Evolutionary conservation across 176 grass and related monocot genomes (phyloP).

Genomic region (Tillandsia leiboldiana): DNA sequence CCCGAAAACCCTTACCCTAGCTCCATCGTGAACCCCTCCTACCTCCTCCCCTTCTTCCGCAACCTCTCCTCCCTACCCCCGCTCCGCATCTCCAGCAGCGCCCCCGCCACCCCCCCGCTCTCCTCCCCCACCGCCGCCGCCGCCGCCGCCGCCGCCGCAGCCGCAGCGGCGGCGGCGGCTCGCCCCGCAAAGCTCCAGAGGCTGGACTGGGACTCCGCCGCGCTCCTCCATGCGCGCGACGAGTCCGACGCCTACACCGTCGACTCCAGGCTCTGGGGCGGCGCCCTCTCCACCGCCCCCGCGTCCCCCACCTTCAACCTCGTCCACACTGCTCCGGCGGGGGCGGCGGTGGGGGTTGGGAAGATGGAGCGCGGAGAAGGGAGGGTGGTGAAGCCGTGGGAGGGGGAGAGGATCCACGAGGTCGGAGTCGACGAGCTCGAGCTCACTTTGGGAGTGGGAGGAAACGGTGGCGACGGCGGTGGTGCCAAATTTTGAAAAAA

Average conservation of each 20-base stretch:
- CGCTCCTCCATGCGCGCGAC: constrained; percentile 6
- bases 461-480: no score
- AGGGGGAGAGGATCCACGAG: constrained; percentile 25
- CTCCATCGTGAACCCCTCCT: constrained; percentile 9
- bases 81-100: constrained; percentile 19
- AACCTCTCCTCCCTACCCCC: constrained; percentile 18
- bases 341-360: neutral
- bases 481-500: no score
- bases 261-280: constrained; percentile 13
- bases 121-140: constrained; percentile 9
- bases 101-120: constrained; percentile 17
- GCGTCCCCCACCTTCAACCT: constrained; percentile 27
- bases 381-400: constrained; percentile 20
- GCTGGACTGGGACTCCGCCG: constrained; percentile 9
- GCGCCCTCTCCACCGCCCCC: constrained; percentile 10
- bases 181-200: constrained; percentile 8
- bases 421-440: constrained; percentile 18
- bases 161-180: neutral
- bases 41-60: constrained; percentile 16
- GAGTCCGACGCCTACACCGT: constrained; percentile 24
- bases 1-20: constrained; percentile 5
- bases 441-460: constrained; percentile 15
- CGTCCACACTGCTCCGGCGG: neutral
- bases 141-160: no score
- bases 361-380: constrained; percentile 10